Percentiles rank a stretch among this genome's conserved stretches.
Evolutionary conservation across 306 rosid genomes (phyloP).

Genomic region (Arachis hypogaea): DNA sequence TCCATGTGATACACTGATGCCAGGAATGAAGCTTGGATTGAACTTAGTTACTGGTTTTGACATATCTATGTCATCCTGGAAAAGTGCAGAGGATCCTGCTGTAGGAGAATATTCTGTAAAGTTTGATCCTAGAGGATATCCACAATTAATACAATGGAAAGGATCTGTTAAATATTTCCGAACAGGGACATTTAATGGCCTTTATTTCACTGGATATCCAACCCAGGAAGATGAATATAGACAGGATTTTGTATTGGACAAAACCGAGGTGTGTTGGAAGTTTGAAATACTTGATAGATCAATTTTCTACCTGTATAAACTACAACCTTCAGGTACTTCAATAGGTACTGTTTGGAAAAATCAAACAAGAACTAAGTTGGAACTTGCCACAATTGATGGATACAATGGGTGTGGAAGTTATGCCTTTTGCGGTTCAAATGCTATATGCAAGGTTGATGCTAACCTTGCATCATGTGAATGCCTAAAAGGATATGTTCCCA

Average conservation of each 20-base stretch:
- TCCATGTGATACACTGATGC: neutral
- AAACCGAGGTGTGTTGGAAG: conserved; percentile 3
- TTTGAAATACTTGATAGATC: neutral
- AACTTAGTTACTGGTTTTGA: conserved; percentile 11
- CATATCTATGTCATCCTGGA: conserved; percentile 33
- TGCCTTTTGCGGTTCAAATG: conserved; percentile 18
- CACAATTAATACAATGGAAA: neutral
- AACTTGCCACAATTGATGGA: no score
- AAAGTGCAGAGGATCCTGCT: conserved; percentile 36
- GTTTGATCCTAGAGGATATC: neutral
- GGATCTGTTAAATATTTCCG: neutral
- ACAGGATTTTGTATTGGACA: conserved; percentile 2
- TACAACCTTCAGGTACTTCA: neutral
- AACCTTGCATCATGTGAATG: neutral
- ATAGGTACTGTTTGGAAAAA: neutral
- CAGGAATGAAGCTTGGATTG: conserved; percentile 25
- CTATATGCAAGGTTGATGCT: neutral
- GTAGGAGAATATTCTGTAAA: conserved; percentile 3
- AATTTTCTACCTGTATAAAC: neutral
- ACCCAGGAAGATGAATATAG: neutral
- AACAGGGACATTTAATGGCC: conserved; percentile 24
- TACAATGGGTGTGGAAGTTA: neutral
- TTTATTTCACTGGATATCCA: conserved; percentile 11
- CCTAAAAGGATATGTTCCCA: neutral
- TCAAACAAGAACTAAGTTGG: neutral